Evolutionary conservation across 192 early-diverging fungal species (phyloP), one percentile per base, ranked within the genome.

Genomic region (Coemansia sp.): DNA sequence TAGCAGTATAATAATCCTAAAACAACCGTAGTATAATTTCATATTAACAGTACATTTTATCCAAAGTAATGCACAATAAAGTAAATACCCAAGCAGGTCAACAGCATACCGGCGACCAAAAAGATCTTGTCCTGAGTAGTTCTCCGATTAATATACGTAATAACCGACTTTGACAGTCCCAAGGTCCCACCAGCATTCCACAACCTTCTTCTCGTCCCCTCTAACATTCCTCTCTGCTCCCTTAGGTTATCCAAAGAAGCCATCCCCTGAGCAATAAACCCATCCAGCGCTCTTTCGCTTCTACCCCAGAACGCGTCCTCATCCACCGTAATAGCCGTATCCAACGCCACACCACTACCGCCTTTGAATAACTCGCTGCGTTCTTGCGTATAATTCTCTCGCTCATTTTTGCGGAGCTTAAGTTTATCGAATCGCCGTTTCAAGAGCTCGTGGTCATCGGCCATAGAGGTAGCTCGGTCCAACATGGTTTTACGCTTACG

Each of bases 51-150:
- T 36, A 29, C 11, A 25, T 27, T 11, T 17, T 41, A 75, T 3
- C 81, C 76, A 59, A 84, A 70, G 29, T 69, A 78, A 23, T 78
- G 76, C n/a, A 84, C 34, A 27, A 84, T 75, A 63, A 78, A 68
- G 69, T 84, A 84, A 10, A 84, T 84, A 29, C 59, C 63, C 19
- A 75, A 21, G 31, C 73, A 75, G 8, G 76, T 78, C 23, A 67
- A 50, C 15, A 63, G 23, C 76, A 84, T 84, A 1, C 81, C 81
- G 1, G 60, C 76, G 9, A 37, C 70, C 59, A 84, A 19, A 41
- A 84, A 64, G 19, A 84, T 67, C 71, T 84, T 84, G 62, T 84
- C 81, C 70, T 84, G 81, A 1, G 81, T 72, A 10, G 81, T 84
- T 15, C 81, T 42, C 14, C 81, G 66, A 31, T 84, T 78, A 36